Evolutionary conservation across 345 rosid genomes (phyloP), one percentile per base, ranked within the genome.

Genomic region (Gynandropsis gynandra): DNA sequence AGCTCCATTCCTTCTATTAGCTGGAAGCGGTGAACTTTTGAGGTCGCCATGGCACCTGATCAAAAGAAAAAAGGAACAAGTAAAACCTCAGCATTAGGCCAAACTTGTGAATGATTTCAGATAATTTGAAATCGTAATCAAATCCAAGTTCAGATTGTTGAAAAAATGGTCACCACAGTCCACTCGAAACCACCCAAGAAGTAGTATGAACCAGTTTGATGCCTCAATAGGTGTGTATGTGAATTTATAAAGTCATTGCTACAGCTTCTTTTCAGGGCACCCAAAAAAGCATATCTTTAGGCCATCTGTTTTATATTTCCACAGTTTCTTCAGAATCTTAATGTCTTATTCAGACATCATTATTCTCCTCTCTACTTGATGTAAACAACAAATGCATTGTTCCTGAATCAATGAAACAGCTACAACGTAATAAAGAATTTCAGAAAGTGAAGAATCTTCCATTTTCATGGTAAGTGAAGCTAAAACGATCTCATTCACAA

Each of bases 1-100:
- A 80, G 81, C 59, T 78, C 76, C 73, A 78, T 81, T 17, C 78
- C 80, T 54, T 74, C 81, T 41, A 74, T 59, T 11, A 78, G 81
- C 72, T 81, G 76, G 66, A 81, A 81, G 37, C 50, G 54, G 34
- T 64, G 70, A 40, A 59, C 44, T 58, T 67, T 65, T 4, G 74
- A 47, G 60, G 83, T 59, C 27, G 81, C 80, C 87, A 78, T 81
- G 52, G 17, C 16, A 61, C 34, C 65, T 66, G 53, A 43, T 64
- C 46, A 37, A n/a, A n/a, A 37, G 36, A 49, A 58, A 52, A 31
- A 44, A 21, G 18, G 43, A 52, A 52, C 50, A 52, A 39, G 19
- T 46, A 32, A n/a, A 65, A 16, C 35, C 35, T 27, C 47, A 29
- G 42, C 47, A 11, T 35, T 16, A 47, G 21, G 62, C 39, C 39